Evolutionary conservation across 2,329 filamentous ascomycete genomes (phyloP).

Genomic region (Curvularia lunata): DNA sequence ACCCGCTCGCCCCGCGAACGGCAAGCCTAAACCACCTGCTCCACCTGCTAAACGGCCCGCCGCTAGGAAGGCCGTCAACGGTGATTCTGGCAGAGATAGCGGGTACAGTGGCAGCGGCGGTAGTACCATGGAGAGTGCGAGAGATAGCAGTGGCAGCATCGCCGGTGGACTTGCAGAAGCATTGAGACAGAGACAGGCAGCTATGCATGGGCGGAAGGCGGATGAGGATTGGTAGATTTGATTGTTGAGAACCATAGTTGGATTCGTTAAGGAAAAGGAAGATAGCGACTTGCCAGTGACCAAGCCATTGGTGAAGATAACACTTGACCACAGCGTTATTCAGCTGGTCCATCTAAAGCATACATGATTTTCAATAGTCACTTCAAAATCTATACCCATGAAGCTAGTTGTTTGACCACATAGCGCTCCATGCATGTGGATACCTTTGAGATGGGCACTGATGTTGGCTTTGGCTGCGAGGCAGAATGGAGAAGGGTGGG

Average conservation of each 20-base stretch:
- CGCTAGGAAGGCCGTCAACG: conserved; percentile 67
- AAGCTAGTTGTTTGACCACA: not conserved
- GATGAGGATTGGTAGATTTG: conserved; percentile 45
- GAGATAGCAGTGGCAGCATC: conserved; percentile 52
- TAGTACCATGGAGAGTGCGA: conserved; percentile 47
- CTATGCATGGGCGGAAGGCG: conserved; percentile 53
- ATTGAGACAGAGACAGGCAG: conserved; percentile 56
- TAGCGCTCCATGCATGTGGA: not conserved
- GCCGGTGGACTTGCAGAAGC: conserved; percentile 60
- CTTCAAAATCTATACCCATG: not conserved
- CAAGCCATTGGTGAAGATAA: conserved; percentile 3
- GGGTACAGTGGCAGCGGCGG: conserved; percentile 54
- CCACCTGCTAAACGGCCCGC: conserved; percentile 82
- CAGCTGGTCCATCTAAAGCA: not conserved
- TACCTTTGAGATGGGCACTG: not conserved
- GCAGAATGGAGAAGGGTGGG: not conserved
- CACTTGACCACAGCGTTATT: not conserved
- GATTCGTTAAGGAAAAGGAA: not conserved
- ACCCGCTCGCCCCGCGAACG: conserved; percentile 67
- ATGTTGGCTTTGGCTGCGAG: not conserved
- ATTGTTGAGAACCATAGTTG: not conserved
- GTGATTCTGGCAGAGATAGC: conserved; percentile 71
- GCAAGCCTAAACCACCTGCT: conserved; percentile 75
- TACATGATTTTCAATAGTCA: not conserved
- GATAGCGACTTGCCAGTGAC: not conserved